Evolutionary conservation across 1,284 basidiomycete genomes (phyloP), one percentile per base, ranked within the genome.

Genomic region (Tilletia walkeri): DNA sequence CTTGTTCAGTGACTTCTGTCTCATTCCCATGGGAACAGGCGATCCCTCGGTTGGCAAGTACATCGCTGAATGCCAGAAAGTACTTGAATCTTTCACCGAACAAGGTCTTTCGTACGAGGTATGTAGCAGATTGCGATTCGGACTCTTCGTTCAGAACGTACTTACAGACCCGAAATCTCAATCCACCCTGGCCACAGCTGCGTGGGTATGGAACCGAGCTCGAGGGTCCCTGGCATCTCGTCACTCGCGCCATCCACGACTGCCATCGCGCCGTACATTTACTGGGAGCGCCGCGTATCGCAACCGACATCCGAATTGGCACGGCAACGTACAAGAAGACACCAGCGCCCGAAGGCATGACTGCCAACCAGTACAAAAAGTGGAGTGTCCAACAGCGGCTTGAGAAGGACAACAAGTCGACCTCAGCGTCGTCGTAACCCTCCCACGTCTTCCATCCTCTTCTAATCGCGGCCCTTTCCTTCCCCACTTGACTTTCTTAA

Each of bases 191-290:
- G 24, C 24, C 6, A 45, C 24, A 16, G n/a, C 66, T 63, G 59
- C 81, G 80, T 69, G 82, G 82, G 65, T 83, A 83, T 59, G 82
- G 82, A 30, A 83, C 82, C 39, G 82, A 83, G 63, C 72, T 83
- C 6, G 82, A 83, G 65, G 82, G 82, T 1, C 72, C 71, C 9
- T 82, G 82, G 41, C 71, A 75, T 4, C 65, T 72, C 6, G 82
- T 83, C 14, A 76, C 75, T 66, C 70, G 70, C 20, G 82, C 81
- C 10, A 77, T 83, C 49, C 75, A 81, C 68, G 70, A 68, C 20
- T 83, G 82, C 56, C 82, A 83, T 66, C 78, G 81, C 36, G 81
- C 80, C 0, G 80, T 83, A 7, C 81, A 82, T 59, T 73, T 74
- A 39, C 74, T 79, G 48, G 81, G 81, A n/a, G 81, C 78, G 2